Evolutionary conservation across 1,284 basidiomycete genomes (phyloP), one percentile per base, ranked within the genome.

Genomic region (Ganoderma multipileum): DNA sequence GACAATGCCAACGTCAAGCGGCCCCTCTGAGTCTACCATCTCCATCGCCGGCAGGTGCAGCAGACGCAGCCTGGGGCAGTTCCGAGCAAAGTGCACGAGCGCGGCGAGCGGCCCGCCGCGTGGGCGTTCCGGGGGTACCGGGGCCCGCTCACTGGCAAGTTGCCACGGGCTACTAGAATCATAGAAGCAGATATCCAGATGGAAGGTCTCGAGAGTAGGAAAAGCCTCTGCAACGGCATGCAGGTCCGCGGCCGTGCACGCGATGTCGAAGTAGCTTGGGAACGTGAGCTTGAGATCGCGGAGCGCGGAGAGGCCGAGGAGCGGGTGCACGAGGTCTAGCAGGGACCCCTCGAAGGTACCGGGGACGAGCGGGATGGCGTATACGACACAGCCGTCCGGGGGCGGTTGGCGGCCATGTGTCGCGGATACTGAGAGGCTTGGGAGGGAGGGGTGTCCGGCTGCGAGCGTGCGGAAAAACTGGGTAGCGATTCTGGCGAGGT

Each of bases 391-490:
- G 16, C n/a, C 14, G 0, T 4, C 2, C 18, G 11, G 12, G 8
- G 42, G 38, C 36, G n/a, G 16, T 14, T 14, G 11, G n/a, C n/a
- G n/a, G 36, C 3, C 8, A 5, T 6, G 20, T 9, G 20, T 9
- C 18, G 18, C 23, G 30, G 30, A 28, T 7, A 65, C n/a, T 2
- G 47, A 60, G 23, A 65, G 64, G 33, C 12, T 38, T 26, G 50
- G 42, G 38, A 66, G 12, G 50, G 39, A 26, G 5, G 44, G 6
- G 28, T 55, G 20, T 14, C 42, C 36, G 8, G 33, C 6, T 1
- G 65, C 39, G 2, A 66, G 26, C 8, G 54, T 62, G 20, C 28
- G n/a, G 61, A 66, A 58, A 14, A 28, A 50, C 18, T 16, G 36
- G 18, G 5, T 20, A 2, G 60, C 42, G 18, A 18, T 33, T 33